Evolutionary conservation across 1,284 basidiomycete species (phyloP).

Genomic region (Coniferiporia sulphurascens): DNA sequence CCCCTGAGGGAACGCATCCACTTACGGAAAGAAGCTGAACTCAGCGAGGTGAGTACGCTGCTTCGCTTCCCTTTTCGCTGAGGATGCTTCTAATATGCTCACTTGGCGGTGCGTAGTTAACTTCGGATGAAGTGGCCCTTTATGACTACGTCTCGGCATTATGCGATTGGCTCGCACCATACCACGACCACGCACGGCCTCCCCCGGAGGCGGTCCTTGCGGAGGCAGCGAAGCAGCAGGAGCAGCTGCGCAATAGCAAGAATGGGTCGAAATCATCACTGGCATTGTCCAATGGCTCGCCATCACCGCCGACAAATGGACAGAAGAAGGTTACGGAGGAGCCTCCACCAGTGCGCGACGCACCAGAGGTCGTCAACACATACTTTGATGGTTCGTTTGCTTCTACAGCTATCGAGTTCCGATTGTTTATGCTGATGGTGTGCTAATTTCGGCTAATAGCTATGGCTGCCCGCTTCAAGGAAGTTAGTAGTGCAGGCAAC

Average conservation of each 20-base stretch:
- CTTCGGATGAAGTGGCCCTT: conserved; percentile 52
- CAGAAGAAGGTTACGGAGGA: conserved; percentile 58
- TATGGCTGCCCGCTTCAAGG: conserved; percentile 48
- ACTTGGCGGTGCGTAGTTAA: conserved; percentile 42
- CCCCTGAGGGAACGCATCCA: conserved; percentile 54
- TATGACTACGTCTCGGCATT: conserved; percentile 55
- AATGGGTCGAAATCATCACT: conserved; percentile 43
- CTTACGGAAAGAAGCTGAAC: conserved; percentile 45
- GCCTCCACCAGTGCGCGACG: conserved; percentile 52
- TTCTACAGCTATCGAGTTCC: not conserved
- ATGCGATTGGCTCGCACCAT: conserved; percentile 69
- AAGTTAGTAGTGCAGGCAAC: conserved; percentile 33
- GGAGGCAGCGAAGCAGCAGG: conserved; percentile 64
- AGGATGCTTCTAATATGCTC: conserved; percentile 5
- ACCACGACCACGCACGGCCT: conserved; percentile 66
- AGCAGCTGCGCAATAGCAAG: conserved; percentile 57
- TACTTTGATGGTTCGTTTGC: conserved; percentile 57
- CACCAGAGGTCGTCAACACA: conserved; percentile 45
- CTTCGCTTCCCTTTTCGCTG: not conserved
- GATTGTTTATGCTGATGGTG: not conserved
- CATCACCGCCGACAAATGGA: conserved; percentile 35
- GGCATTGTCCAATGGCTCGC: conserved; percentile 39
- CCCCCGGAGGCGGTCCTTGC: conserved; percentile 63
- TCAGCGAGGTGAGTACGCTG: conserved; percentile 42
- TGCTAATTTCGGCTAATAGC: conserved; percentile 31